Evolutionary conservation across 73 alveolate genomes (phyloP).

Genomic region (Symbiodinium pilosum): DNA sequence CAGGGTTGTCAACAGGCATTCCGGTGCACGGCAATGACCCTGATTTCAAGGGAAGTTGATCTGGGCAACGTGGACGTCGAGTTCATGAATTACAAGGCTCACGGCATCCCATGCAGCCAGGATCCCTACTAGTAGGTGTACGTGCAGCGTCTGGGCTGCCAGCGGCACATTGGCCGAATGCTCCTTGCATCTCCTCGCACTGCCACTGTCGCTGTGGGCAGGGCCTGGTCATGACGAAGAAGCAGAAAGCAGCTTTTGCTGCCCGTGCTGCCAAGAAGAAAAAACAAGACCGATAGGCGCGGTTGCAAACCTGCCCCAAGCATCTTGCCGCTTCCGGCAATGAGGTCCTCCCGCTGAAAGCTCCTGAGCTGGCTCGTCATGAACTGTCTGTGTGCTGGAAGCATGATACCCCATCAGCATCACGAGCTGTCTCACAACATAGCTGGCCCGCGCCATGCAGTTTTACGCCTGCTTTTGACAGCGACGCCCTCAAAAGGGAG

Average conservation of each 20-base stretch:
- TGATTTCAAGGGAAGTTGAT: constrained; percentile 48
- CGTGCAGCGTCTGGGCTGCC: no score
- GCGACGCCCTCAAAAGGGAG: not conserved
- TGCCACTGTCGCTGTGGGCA: no score
- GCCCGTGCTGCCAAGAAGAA: constrained; percentile 20
- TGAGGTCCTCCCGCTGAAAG: no score
- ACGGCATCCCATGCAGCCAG: no score
- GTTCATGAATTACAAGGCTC: constrained; percentile 92
- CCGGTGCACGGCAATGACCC: no score
- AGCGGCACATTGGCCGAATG: not conserved
- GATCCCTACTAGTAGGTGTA: no score
- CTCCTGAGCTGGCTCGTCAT: no score
- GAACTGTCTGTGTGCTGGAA: no score
- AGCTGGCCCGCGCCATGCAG: not conserved
- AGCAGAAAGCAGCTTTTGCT: constrained; percentile 78
- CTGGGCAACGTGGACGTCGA: constrained; percentile 50
- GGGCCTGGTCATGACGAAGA: constrained; percentile 79
- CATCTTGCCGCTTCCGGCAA: no score
- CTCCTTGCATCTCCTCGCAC: no score
- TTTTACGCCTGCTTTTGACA: not conserved
- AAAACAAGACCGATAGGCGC: not conserved
- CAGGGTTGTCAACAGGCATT: no score
- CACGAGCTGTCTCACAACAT: not conserved
- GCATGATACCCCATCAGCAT: not conserved
- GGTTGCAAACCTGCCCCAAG: no score